Conservation (phyloP, 2,329 filamentous ascomycete species). For the Xylariomycetidae sp. region DNA sequence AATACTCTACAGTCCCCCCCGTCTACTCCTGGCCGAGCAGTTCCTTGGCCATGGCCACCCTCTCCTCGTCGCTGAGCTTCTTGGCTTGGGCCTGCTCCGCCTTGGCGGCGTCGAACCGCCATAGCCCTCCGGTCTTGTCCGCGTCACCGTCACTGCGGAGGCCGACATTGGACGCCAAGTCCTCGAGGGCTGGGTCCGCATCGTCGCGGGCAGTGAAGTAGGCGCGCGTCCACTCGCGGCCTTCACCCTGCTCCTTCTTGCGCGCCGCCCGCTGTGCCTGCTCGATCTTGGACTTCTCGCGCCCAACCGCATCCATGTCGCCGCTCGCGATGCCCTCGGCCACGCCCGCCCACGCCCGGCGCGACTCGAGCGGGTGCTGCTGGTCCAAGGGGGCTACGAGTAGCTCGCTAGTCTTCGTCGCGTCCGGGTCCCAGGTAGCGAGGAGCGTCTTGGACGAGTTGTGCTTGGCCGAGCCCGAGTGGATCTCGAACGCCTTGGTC, state of each 20-base stretch:
- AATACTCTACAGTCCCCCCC: no score
- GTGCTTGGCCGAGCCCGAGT: conserved; percentile 22
- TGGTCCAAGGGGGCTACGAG: conserved; percentile 48
- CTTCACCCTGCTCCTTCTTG: conserved; percentile 45
- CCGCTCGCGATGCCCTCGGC: conserved; percentile 64
- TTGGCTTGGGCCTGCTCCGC: conserved; percentile 38
- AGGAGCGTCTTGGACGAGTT: conserved; percentile 27
- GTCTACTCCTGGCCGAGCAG: conserved; percentile 23
- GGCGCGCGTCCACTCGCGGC: conserved; percentile 70
- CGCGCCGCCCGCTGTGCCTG: conserved; percentile 73
- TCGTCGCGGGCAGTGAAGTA: conserved; percentile 62
- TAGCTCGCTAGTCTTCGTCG: conserved; percentile 20
- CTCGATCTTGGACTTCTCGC: conserved; percentile 75
- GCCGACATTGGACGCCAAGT: conserved; percentile 40
- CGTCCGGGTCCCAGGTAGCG: conserved; percentile 33
- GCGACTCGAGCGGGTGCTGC: conserved; percentile 75
- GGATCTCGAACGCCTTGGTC: conserved; percentile 35
- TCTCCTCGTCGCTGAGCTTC: conserved; percentile 31
- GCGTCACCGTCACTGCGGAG: conserved; percentile 46
- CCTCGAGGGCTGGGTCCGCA: conserved; percentile 37
- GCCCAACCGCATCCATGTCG: conserved; percentile 65
- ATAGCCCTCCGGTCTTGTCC: conserved; percentile 56
- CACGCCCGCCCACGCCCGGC: conserved; percentile 74
- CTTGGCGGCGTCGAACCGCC: conserved; percentile 47
- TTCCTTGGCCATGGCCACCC: conserved; percentile 28